These are phyloP conservation scores for Yamadazyma sp. DNA, from an alignment of 1,139 yeast species.

Conservation along the genomic window DNA sequence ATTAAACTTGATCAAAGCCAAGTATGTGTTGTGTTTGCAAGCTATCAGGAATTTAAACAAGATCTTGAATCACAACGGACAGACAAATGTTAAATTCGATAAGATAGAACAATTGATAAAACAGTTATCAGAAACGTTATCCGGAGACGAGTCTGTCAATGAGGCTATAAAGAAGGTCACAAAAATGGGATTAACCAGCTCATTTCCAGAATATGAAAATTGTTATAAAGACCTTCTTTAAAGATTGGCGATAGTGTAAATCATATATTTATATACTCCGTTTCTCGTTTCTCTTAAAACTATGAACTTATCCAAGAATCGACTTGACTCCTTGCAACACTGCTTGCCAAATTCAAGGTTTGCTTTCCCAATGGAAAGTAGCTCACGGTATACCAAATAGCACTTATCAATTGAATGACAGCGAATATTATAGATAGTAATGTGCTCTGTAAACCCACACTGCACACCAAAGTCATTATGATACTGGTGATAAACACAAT, in stretches of 20 bases:
- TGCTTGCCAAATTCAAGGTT: slow-evolving; percentile 52
- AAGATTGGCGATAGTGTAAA: background rate
- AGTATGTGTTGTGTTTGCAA: slow-evolving; percentile 49
- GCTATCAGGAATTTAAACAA: slow-evolving; percentile 40
- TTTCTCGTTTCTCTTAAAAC: background rate
- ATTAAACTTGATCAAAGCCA: slow-evolving; percentile 39
- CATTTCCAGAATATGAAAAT: slow-evolving; percentile 28
- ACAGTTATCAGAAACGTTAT: slow-evolving; percentile 24
- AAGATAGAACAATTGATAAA: slow-evolving; percentile 26
- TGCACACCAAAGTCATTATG: slow-evolving; percentile 46
- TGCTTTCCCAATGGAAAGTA: slow-evolving; percentile 64
- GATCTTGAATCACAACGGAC: slow-evolving; percentile 22
- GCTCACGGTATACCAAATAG: slow-evolving; percentile 58
- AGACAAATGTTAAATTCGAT: slow-evolving; percentile 16
- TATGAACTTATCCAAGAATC: slow-evolving; percentile 56
- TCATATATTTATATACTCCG: background rate
- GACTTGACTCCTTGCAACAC: slow-evolving; percentile 57
- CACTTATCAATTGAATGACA: slow-evolving; percentile 49
- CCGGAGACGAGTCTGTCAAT: slow-evolving; percentile 30
- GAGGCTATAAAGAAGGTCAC: slow-evolving; percentile 47
- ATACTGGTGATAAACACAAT: slow-evolving; percentile 50
- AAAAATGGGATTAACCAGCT: slow-evolving; percentile 37
- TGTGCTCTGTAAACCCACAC: slow-evolving; percentile 47
- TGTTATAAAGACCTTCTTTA: slow-evolving; percentile 1
- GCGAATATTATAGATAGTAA: slow-evolving; percentile 53